Evolutionary conservation across 257 asterid genomes (phyloP).

Genomic region (Solanum medicagineum): DNA sequence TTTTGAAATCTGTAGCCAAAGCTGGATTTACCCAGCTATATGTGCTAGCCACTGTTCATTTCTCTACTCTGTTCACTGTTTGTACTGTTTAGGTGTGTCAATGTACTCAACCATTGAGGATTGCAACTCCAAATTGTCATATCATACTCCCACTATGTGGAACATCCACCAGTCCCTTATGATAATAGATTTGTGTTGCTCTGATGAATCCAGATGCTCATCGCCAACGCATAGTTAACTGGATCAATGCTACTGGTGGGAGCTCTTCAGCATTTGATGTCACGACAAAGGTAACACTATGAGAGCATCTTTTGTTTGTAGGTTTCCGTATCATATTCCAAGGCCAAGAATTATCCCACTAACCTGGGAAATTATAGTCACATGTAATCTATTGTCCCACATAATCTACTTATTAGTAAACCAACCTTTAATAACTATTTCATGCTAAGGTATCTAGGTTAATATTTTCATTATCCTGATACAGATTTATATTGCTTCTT

Average conservation of each 20-base stretch:
- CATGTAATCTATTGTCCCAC: not conserved
- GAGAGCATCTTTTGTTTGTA: not conserved
- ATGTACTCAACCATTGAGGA: not conserved
- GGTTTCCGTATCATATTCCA: not conserved
- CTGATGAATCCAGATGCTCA: slow-evolving; percentile 31
- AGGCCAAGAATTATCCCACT: not conserved
- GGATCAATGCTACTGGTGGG: slow-evolving; percentile 59
- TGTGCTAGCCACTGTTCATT: not conserved
- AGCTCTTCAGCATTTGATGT: slow-evolving; percentile 54
- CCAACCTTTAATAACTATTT: not conserved
- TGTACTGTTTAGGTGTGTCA: not conserved
- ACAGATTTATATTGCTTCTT: not conserved
- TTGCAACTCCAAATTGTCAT: not conserved
- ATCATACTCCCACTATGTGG: not conserved
- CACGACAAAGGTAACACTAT: slow-evolving; percentile 33
- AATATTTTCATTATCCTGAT: not conserved
- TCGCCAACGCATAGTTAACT: slow-evolving; percentile 47
- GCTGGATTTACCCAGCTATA: not conserved
- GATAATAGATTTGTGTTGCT: not conserved
- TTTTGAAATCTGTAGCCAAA: not conserved
- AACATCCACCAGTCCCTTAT: not conserved
- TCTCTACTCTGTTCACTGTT: not conserved
- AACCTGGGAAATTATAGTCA: not conserved
- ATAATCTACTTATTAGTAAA: not conserved
- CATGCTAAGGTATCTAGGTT: not conserved